phyloP scores from a whole-genome alignment of 129 eudicot species.

The Artemisia annua region DNA sequence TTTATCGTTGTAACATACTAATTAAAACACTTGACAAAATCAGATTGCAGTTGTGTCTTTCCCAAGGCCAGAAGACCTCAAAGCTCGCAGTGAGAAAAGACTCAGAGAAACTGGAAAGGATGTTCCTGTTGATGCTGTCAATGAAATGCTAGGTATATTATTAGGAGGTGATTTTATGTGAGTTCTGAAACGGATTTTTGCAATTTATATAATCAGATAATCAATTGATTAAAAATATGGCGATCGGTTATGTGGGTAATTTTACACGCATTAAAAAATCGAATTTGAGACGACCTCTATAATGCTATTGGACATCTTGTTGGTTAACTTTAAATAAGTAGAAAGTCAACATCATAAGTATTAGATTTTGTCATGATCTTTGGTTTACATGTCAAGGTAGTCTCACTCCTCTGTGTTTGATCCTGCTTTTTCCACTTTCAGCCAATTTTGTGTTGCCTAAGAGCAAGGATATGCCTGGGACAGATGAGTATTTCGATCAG shows the following conservation, averaged over 20 bases:
- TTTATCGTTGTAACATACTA: not conserved
- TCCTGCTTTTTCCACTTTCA: conserved; percentile 30
- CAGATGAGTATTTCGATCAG: conserved; percentile 77
- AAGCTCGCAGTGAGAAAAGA: conserved; percentile 55
- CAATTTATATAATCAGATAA: not conserved
- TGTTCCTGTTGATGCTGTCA: conserved; percentile 59
- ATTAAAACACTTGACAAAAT: conserved; percentile 16
- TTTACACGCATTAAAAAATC: not conserved
- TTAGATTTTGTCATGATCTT: conserved; percentile 9
- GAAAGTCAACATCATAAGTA: not conserved
- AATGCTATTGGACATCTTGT: not conserved
- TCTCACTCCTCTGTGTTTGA: conserved; percentile 2
- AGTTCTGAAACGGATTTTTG: not conserved
- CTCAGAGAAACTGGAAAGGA: conserved; percentile 69
- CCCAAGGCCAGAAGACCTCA: conserved; percentile 56
- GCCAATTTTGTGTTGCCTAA: conserved; percentile 68
- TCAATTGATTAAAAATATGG: not conserved
- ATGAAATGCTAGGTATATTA: conserved; percentile 61
- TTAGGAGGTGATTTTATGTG: not conserved
- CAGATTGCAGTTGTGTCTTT: conserved; percentile 77
- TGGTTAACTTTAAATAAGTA: not conserved
- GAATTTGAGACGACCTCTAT: not conserved
- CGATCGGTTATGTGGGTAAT: not conserved
- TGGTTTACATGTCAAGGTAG: not conserved
- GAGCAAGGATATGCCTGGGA: conserved; percentile 59